Base-by-base conservation (phyloP, 1,139 yeast species). In the Blastobotrys indianensis region DNA sequence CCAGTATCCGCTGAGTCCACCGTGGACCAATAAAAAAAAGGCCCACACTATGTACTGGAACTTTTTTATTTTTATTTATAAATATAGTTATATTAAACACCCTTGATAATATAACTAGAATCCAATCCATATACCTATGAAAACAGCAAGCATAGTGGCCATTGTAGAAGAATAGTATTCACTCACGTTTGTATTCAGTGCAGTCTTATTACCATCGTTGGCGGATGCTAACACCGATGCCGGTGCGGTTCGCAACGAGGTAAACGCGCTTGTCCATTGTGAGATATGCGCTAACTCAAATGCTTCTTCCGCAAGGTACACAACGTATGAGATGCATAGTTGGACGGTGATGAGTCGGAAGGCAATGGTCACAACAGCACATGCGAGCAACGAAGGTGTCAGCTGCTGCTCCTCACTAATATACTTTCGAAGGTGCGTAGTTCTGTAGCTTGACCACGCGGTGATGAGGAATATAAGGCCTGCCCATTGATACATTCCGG, bases 61-160 rank as follows among this genome's bases (percentile, higher is more conserved):
- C 2, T 31, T 39, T 10, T 30, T 31, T 39, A 29, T 38, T 30
- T 28, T 2, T 28, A 3, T n/a, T 28, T 12, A 16, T 12, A 13
- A 13, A 13, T 34, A 34, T 34, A 11, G n/a, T 34, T 13, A 34
- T 13, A 5, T 13, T 5, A 13, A 16, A 4, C 16, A 4, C 10
- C 6, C 5, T n/a, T 31, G 8, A 13, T 31, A 31, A 13, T 8
- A 31, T n/a, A 5, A 31, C 15, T 31, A 31, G 29, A 41, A 29
- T n/a, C 45, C 45, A 10, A 36, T 15, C 17, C 17, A 30, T 15
- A 35, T n/a, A 2, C 45, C 45, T 9, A 41, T 23, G 8, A 41
- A 4, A n/a, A 41, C 45, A 2, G 45, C 45, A 4, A 36, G 15
- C 4, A 41, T 11, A 3, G 40, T 41, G n/a, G 40, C 40, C 8